A percentile compares a stretch with the other conserved stretches of the same genome.
These are phyloP conservation scores for Hsuehochloa calcarea DNA, from an alignment of 176 grass and related monocot species.

Conservation along the genomic window DNA sequence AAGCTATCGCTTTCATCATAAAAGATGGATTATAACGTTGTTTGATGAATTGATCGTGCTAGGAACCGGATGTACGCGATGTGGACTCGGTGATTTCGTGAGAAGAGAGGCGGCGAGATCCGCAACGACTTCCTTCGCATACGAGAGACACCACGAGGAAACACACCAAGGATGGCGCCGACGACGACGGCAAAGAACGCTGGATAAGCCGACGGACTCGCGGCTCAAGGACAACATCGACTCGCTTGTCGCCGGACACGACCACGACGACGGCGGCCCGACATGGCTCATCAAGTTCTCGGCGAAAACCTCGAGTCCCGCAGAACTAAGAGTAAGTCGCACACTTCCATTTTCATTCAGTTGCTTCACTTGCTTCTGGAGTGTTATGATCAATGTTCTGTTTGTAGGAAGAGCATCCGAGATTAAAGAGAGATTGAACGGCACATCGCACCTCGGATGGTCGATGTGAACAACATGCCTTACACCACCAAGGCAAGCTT, in stretches of 20 bases:
- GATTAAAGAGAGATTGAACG: constrained; percentile 36
- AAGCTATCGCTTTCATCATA: background rate
- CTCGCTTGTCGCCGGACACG: constrained; percentile 64
- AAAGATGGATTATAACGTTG: background rate
- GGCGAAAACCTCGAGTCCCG: constrained; percentile 48
- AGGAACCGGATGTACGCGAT: constrained; percentile 68
- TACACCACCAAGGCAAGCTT: constrained; percentile 54
- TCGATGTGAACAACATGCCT: constrained; percentile 55
- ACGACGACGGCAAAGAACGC: constrained; percentile 1
- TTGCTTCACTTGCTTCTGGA: background rate
- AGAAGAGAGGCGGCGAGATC: constrained; percentile 45
- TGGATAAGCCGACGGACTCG: constrained; percentile 54
- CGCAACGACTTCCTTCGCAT: too few species aligned
- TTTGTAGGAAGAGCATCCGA: constrained; percentile 56
- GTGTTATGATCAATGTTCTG: background rate
- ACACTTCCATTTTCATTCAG: too few species aligned
- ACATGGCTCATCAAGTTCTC: constrained; percentile 79
- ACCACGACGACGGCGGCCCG: constrained; percentile 60
- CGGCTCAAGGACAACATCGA: constrained; percentile 80
- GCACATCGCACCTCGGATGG: constrained; percentile 33
- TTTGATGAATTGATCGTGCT: constrained; percentile 1
- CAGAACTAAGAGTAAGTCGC: constrained; percentile 49
- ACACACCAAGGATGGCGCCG: constrained; percentile 25
- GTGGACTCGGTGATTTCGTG: constrained; percentile 59
- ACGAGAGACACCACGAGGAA: constrained; percentile 47